Conservation (phyloP, 2,329 filamentous ascomycete species). For the Monilinia vaccinii-corymbosi region DNA sequence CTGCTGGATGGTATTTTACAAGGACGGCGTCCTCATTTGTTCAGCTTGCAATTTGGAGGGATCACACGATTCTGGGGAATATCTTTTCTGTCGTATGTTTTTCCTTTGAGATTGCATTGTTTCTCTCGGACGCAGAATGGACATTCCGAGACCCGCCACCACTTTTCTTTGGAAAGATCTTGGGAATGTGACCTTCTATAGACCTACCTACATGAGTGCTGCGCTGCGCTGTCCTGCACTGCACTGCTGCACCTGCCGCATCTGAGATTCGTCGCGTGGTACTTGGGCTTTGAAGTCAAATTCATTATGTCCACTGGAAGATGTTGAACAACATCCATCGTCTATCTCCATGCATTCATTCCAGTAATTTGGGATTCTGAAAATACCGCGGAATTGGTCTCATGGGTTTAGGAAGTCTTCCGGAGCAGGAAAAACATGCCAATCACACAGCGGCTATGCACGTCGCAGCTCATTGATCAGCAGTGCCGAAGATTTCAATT, state of each 20-base stretch:
- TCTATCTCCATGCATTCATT: not conserved
- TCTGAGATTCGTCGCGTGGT: conserved; percentile 8
- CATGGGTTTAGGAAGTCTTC: conserved; percentile 9
- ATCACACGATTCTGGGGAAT: not conserved
- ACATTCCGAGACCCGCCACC: not conserved
- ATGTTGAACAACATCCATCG: not conserved
- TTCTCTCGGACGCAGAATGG: not conserved
- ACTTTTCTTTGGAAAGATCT: not conserved
- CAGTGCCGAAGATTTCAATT: not conserved
- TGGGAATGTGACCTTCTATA: not conserved
- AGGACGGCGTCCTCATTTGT: not conserved
- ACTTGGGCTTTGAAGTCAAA: conserved; percentile 8
- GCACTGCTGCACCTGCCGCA: not conserved
- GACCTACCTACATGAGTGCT: not conserved
- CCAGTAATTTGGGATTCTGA: not conserved
- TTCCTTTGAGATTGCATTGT: not conserved
- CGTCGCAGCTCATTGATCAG: conserved; percentile 1
- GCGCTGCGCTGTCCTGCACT: not conserved
- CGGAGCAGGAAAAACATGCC: not conserved
- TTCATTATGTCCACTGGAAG: not conserved
- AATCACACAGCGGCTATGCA: conserved; percentile 2
- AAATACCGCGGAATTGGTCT: not conserved
- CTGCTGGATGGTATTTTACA: not conserved
- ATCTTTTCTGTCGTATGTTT: not conserved
- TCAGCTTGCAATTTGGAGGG: not conserved